Evolutionary conservation across 768 basidiomycete species (phyloP).

Genomic region (Naganishia antarctica): DNA sequence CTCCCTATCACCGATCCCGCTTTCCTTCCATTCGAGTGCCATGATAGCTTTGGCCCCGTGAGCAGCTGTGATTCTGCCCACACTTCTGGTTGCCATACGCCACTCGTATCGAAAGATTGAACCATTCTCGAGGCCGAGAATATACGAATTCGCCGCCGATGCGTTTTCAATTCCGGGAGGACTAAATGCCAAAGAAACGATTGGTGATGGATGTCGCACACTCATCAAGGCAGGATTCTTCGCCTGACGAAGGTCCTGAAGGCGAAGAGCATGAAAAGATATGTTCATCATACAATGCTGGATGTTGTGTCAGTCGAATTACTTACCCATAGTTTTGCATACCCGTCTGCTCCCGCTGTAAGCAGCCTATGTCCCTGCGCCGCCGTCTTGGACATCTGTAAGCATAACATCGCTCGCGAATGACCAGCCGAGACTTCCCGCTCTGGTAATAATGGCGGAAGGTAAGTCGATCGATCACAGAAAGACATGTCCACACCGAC

Average conservation of each 20-base stretch:
- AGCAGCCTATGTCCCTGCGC: conserved; percentile 38
- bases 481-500: neutral
- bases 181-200: conserved; percentile 41
- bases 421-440: conserved; percentile 29
- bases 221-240: conserved; percentile 27
- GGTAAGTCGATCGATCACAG: neutral
- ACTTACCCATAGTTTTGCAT: conserved; percentile 43
- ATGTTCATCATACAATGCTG: too few species aligned
- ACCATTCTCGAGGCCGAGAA: conserved; percentile 43
- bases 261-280: neutral
- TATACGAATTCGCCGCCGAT: conserved; percentile 34
- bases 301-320: too few species aligned
- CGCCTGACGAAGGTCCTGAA: conserved; percentile 41
- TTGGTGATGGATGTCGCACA: conserved; percentile 36
- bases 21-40: conserved; percentile 44
- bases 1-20: conserved; percentile 28
- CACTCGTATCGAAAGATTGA: conserved; percentile 45
- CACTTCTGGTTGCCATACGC: conserved; percentile 31
- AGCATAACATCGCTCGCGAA: conserved; percentile 39
- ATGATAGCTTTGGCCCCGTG: conserved; percentile 45
- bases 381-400: conserved; percentile 35
- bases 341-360: conserved; percentile 45
- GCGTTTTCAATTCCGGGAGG: conserved; percentile 31
- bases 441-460: neutral
- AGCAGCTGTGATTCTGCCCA: conserved; percentile 41